phyloP scores from a whole-genome alignment of 2,329 filamentous ascomycete genomes.

The Penicillium glabrum region DNA sequence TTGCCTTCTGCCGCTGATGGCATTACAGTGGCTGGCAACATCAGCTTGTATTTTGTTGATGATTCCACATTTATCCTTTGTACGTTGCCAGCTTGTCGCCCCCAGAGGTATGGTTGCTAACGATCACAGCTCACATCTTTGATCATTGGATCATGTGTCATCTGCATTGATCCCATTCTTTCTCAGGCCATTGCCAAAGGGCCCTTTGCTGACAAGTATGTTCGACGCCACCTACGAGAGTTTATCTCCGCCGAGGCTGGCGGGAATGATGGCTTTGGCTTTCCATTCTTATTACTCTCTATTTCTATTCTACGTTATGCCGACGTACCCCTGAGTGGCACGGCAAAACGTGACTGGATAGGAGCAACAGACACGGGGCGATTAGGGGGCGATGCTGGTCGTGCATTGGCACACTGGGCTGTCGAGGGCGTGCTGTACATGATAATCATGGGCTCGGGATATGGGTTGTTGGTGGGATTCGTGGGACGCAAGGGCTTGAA shows the following conservation, averaged over 20 bases:
- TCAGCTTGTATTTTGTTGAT: slow-evolving; percentile 57
- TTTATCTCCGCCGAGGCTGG: slow-evolving; percentile 64
- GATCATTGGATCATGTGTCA: slow-evolving; percentile 61
- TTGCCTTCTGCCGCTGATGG: slow-evolving; percentile 61
- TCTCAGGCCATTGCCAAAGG: slow-evolving; percentile 64
- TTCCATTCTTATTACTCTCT: slow-evolving; percentile 61
- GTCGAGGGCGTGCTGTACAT: slow-evolving; percentile 63
- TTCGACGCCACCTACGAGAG: slow-evolving; percentile 57
- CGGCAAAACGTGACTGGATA: slow-evolving; percentile 26
- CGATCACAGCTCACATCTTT: slow-evolving; percentile 48
- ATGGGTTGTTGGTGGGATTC: slow-evolving; percentile 55
- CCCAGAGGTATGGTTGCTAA: not conserved
- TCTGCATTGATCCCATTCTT: slow-evolving; percentile 62
- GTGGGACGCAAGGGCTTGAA: slow-evolving; percentile 50
- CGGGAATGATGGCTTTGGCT: slow-evolving; percentile 63
- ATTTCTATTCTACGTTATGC: slow-evolving; percentile 59
- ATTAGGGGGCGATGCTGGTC: slow-evolving; percentile 52
- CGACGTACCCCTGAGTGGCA: slow-evolving; percentile 29
- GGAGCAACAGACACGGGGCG: slow-evolving; percentile 49
- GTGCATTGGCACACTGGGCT: slow-evolving; percentile 58
- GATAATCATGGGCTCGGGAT: slow-evolving; percentile 53
- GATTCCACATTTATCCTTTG: slow-evolving; percentile 55
- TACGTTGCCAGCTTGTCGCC: slow-evolving; percentile 8
- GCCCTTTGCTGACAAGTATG: slow-evolving; percentile 62
- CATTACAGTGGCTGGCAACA: slow-evolving; percentile 62